These are phyloP conservation scores for Syzygium grande DNA, from an alignment of 345 rosid species.

Conservation along the genomic window DNA sequence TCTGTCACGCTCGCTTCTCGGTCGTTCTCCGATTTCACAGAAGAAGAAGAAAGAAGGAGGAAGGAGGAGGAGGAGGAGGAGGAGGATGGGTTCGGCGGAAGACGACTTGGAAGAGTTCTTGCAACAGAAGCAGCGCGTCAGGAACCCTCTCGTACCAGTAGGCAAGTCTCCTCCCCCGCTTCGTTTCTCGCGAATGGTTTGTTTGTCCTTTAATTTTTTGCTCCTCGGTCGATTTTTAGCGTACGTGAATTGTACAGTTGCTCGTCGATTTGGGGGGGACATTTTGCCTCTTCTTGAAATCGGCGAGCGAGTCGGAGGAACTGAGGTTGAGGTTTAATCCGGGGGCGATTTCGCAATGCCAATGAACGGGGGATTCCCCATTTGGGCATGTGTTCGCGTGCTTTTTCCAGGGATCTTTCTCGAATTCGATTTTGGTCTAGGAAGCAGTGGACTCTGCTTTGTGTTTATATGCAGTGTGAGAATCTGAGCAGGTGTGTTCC, in stretches of 20 bases:
- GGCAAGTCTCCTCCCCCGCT: slow-evolving; percentile 23
- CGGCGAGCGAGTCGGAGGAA: neutral
- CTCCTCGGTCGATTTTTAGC: neutral
- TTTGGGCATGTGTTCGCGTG: neutral
- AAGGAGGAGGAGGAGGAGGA: slow-evolving; percentile 7
- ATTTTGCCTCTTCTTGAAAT: neutral
- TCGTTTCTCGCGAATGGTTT: neutral
- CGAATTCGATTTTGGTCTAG: neutral
- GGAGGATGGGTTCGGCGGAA: slow-evolving; percentile 14
- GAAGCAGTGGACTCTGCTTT: neutral
- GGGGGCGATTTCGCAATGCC: neutral
- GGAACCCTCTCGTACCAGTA: slow-evolving; percentile 72
- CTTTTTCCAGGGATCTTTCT: neutral
- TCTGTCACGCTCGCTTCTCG: neutral
- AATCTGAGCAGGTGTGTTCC: neutral
- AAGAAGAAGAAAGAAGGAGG: neutral
- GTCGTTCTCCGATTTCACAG: neutral
- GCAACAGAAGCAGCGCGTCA: slow-evolving; percentile 49
- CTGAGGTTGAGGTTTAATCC: neutral
- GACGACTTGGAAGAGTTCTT: slow-evolving; percentile 45
- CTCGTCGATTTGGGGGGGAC: neutral
- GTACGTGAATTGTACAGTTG: neutral
- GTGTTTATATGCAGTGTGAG: neutral
- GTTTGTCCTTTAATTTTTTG: neutral
- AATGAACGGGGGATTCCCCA: neutral